Base-by-base conservation (phyloP, 148 eudicot genomes). In the Rhododendron griersonianum region DNA sequence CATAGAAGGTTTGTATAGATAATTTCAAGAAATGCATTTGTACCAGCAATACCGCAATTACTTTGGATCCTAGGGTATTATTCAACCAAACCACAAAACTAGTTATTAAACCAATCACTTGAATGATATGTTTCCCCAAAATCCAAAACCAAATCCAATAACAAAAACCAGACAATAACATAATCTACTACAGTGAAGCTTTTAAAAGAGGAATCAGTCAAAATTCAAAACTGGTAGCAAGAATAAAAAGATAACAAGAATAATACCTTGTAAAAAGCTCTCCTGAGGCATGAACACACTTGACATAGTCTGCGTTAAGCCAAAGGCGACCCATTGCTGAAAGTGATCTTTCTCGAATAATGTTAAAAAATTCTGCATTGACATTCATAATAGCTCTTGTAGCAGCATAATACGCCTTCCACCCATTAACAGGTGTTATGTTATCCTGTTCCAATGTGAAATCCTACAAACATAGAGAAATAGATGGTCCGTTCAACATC, bases 361-460 rank as follows among this genome's bases (percentile, higher is more conserved):
- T 90, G 89, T 90, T 88, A 87, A 95, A 95, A 88, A 97, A 97
- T n/a, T 93, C 95, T 84, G 94, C 88, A 91, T 97, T 97, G 51
- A 89, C 85, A 88, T 90, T 93, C 89, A 95, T 90, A 92, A 97
- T 91, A 45, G 96, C 98, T 90, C 98, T 94, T 67, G 98, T 95
- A 87, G 96, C 96, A 81, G 98, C 99, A 91, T 97, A 97, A 86
- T 97, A 97, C 39, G 99, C 99, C 92, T 97, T 97, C 99, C 98
- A 95, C 85, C 99, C 98, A 90, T 93, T 93, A 33, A 90, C 91
- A 85, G 99, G 99, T 63, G 89, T 91, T 61, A 97, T 87, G 84
- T 83, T 89, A 87, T 90, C 94, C 89, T 97, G 99, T 85, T 97
- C 99, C 92, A 91, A 63, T 35, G 98, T 95, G 88, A 95, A 97